Evolutionary conservation across 129 eudicot species (phyloP), one percentile per base, ranked within the genome.

Genomic region (Centella asiatica): DNA sequence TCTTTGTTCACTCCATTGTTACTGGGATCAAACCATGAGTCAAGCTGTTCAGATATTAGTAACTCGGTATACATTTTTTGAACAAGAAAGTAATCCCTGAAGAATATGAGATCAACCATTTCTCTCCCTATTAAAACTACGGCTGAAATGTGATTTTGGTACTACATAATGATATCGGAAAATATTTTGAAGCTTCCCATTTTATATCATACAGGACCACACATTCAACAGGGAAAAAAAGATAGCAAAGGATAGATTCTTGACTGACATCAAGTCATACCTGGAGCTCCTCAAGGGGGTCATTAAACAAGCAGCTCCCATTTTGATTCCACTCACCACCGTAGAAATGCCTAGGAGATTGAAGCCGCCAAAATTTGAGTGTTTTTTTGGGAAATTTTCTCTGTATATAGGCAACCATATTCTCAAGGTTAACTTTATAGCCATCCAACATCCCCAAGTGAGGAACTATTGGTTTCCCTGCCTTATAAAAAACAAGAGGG

Each of bases 311-410:
- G 72, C 98, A 92, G 73, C 96, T 92, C 20, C 98, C 98, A 48
- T 92, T 92, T 73, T 87, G 96, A 71, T 92, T 92, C 98, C 98
- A 92, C 19, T 92, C 98, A 33, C 96, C 98, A n/a, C 95, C 95
- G 45, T 79, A 67, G 28, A 87, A 92, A 56, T 92, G 96, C 66
- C 96, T 77, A 18, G 96, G 98, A 32, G 96, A 92, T 50, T 92
- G 98, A 69, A 92, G 70, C 56, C 96, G 78, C 98, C 98, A 92
- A 69, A 92, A 84, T 69, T 92, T 87, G 17, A 87, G 70, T 44
- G 79, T 74, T 52, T 62, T 75, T 32, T 34, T 54, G 6, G 95
- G 87, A 57, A 92, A 70, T 36, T 65, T 72, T 40, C 71, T 79
- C 65, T 92, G 74, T 26, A 90, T 78, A 63, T 83, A 69, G 34